Evolutionary conservation across 225 moss, liverwort and hornwort species (phyloP).

Genomic region (Antitrichia curtipendula): DNA sequence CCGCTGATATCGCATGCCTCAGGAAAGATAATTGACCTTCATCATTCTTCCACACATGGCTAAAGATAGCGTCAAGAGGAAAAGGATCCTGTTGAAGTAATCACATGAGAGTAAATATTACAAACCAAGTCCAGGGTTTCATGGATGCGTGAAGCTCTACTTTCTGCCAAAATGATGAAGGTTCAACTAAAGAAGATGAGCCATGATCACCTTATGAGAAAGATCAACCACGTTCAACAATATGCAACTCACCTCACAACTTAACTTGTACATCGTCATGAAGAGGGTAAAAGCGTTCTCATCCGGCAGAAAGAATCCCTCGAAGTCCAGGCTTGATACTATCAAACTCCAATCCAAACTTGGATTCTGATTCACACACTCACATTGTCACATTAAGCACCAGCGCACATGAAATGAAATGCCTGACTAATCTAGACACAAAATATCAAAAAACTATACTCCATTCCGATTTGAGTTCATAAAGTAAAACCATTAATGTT

Average conservation of each 20-base stretch:
- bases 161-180: not conserved
- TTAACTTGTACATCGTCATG: slow-evolving; percentile 58
- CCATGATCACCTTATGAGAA: not conserved
- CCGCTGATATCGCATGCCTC: slow-evolving; percentile 59
- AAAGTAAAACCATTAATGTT: not conserved
- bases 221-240: not conserved
- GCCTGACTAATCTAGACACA: not conserved
- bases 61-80: slow-evolving; percentile 64
- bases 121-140: not conserved
- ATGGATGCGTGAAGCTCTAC: not conserved
- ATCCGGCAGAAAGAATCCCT: slow-evolving; percentile 80
- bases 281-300: slow-evolving; percentile 56
- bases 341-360: slow-evolving; percentile 65
- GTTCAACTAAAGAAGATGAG: not conserved
- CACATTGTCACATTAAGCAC: not conserved
- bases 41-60: slow-evolving; percentile 68
- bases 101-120: not conserved
- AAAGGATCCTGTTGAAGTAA: slow-evolving; percentile 61
- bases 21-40: slow-evolving; percentile 88
- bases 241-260: slow-evolving; percentile 28
- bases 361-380: slow-evolving; percentile 39
- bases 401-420: not conserved
- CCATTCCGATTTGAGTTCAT: not conserved
- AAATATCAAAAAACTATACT: not conserved
- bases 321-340: slow-evolving; percentile 74